Conservation (phyloP, 352 stramenopile genomes). For the Globisporangium echinulatum region DNA sequence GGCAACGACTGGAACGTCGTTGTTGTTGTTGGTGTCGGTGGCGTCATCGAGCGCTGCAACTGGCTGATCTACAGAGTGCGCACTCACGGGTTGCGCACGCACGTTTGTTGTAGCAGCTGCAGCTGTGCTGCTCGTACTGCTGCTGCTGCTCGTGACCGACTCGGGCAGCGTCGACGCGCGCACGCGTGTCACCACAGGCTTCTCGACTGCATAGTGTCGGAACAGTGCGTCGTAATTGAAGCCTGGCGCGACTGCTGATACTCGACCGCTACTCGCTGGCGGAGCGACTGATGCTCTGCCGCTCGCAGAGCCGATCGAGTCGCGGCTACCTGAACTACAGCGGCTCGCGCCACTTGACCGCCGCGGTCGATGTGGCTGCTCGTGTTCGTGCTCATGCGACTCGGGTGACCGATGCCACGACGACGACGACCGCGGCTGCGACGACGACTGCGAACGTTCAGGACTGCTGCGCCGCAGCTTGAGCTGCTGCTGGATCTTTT, state of each 20-base stretch:
- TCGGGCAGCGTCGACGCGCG: constrained; percentile 7
- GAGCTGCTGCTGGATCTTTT: constrained; percentile 4
- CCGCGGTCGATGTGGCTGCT: background rate
- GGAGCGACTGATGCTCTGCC: background rate
- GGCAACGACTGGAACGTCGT: constrained; percentile 1
- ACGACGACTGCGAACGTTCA: constrained; percentile 3
- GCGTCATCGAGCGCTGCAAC: too few species aligned
- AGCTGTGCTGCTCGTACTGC: background rate
- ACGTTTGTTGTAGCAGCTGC: background rate
- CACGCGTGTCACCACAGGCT: background rate
- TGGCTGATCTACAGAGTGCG: too few species aligned
- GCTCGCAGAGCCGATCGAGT: background rate
- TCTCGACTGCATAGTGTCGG: constrained; percentile 18
- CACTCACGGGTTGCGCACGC: too few species aligned
- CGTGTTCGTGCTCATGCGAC: background rate
- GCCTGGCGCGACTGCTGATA: constrained; percentile 1
- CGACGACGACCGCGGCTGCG: background rate
- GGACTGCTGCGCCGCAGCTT: constrained; percentile 1
- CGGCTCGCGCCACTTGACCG: background rate
- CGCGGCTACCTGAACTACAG: background rate
- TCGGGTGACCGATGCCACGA: background rate
- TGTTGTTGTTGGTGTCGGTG: background rate
- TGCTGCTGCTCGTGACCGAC: background rate
- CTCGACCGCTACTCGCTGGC: background rate
- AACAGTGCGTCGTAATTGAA: constrained; percentile 46